phyloP scores from a whole-genome alignment of 2,329 filamentous ascomycete species.

The Colletotrichum sublineola region DNA sequence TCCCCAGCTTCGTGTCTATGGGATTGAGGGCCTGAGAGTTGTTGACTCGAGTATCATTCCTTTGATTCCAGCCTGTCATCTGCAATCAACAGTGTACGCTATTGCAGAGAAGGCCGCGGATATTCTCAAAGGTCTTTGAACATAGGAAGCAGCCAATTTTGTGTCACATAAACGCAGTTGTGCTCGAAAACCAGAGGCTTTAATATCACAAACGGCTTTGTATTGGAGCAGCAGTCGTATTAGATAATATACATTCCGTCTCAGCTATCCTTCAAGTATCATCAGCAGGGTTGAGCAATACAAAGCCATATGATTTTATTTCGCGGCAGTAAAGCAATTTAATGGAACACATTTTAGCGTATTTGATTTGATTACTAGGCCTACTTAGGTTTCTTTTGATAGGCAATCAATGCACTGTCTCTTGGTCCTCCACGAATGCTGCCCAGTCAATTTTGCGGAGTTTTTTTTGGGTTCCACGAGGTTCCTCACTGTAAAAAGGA shows the following conservation, averaged over 20 bases:
- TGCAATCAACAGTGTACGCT: slow-evolving; percentile 53
- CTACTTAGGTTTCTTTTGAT: not conserved
- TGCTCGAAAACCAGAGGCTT: not conserved
- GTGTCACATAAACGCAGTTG: rapidly evolving
- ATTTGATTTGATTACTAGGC: too few species aligned
- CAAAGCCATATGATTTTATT: not conserved
- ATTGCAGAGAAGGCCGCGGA: slow-evolving; percentile 50
- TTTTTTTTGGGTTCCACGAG: not conserved
- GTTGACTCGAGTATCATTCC: slow-evolving; percentile 51
- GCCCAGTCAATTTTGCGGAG: too few species aligned
- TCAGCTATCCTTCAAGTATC: not conserved
- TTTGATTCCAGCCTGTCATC: slow-evolving; percentile 49
- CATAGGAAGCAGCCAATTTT: too few species aligned
- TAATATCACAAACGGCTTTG: not conserved
- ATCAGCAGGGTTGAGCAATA: too few species aligned
- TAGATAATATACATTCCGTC: not conserved
- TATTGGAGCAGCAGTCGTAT: too few species aligned
- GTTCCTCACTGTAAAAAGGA: not conserved
- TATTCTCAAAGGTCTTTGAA: slow-evolving; percentile 17
- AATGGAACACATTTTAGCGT: not conserved
- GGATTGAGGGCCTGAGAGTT: slow-evolving; percentile 46
- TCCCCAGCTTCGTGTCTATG: slow-evolving; percentile 48
- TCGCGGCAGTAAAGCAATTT: too few species aligned
- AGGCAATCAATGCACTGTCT: not conserved
- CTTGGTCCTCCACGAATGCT: not conserved